phyloP scores from a whole-genome alignment of 768 basidiomycete species.

The Botryobasidium botryosum region DNA sequence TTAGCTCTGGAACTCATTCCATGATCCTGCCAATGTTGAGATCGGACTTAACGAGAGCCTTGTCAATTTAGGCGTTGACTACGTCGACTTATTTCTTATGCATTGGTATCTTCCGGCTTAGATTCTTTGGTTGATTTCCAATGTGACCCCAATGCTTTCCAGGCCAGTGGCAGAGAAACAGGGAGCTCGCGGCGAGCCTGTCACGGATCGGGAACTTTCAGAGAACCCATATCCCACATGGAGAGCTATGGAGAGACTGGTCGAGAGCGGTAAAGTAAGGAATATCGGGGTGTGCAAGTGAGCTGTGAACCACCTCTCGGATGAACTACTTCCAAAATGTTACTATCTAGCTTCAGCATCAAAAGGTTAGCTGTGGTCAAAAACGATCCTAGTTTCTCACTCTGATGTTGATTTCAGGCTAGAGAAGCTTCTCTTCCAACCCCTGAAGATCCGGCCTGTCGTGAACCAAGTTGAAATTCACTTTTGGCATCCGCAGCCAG shows the following conservation, averaged over 20 bases:
- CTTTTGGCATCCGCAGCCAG: slow-evolving; percentile 62
- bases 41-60: slow-evolving; percentile 29
- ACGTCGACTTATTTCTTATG: slow-evolving; percentile 52
- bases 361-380: no score
- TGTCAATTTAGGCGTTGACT: slow-evolving; percentile 23
- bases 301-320: slow-evolving; percentile 14
- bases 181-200: no score
- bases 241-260: slow-evolving; percentile 63
- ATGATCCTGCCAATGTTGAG: slow-evolving; percentile 25
- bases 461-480: slow-evolving; percentile 69
- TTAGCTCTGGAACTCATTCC: no score
- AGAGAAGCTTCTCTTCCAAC: slow-evolving; percentile 43
- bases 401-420: slow-evolving; percentile 49
- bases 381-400: background rate
- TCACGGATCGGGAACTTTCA: slow-evolving; percentile 38
- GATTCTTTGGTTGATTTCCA: no score
- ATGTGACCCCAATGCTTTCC: no score
- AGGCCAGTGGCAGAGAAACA: slow-evolving; percentile 58
- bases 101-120: slow-evolving; percentile 33
- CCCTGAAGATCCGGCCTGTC: slow-evolving; percentile 44
- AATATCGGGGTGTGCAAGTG: slow-evolving; percentile 80
- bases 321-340: no score
- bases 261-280: slow-evolving; percentile 55
- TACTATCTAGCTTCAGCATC: background rate
- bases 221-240: slow-evolving; percentile 66